phyloP scores from a whole-genome alignment of 768 basidiomycete genomes.

The Astraeus odoratus region DNA sequence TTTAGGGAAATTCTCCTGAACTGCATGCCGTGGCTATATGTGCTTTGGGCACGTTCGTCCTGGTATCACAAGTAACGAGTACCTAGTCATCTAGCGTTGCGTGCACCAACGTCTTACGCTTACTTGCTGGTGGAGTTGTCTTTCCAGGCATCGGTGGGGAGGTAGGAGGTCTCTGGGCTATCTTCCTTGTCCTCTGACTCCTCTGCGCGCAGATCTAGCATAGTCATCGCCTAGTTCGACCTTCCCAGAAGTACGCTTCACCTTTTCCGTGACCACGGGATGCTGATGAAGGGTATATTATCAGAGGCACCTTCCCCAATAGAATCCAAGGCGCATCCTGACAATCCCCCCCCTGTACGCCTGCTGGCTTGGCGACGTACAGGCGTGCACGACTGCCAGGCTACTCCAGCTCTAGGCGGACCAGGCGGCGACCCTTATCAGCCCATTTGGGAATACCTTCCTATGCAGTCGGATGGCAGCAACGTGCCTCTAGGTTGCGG shows the following conservation, averaged over 20 bases:
- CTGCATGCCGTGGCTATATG: constrained; percentile 88
- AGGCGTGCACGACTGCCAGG: constrained; percentile 33
- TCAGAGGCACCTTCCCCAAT: constrained; percentile 29
- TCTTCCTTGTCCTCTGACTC: constrained; percentile 8
- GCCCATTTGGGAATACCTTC: constrained; percentile 71
- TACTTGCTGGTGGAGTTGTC: constrained; percentile 60
- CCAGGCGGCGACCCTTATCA: constrained; percentile 45
- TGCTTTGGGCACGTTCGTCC: constrained; percentile 84
- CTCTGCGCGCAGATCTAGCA: constrained; percentile 24
- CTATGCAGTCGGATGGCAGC: constrained; percentile 60
- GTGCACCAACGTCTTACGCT: constrained; percentile 66
- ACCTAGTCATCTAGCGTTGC: constrained; percentile 56
- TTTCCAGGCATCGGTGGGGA: constrained; percentile 61
- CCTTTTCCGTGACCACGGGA: constrained; percentile 59
- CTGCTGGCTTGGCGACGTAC: constrained; percentile 59
- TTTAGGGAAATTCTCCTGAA: constrained; percentile 86
- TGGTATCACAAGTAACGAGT: constrained; percentile 42
- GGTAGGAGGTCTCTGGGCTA: constrained; percentile 33
- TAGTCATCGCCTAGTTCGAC: constrained; percentile 75
- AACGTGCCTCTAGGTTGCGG: constrained; percentile 72
- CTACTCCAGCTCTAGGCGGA: constrained; percentile 33
- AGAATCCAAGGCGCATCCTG: constrained; percentile 30
- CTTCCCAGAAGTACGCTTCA: constrained; percentile 66
- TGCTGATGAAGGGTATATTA: constrained; percentile 26
- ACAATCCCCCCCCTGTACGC: constrained; percentile 76